phyloP scores from a whole-genome alignment of 805 yeast genomes.

The Suhomyces canberraensis region DNA sequence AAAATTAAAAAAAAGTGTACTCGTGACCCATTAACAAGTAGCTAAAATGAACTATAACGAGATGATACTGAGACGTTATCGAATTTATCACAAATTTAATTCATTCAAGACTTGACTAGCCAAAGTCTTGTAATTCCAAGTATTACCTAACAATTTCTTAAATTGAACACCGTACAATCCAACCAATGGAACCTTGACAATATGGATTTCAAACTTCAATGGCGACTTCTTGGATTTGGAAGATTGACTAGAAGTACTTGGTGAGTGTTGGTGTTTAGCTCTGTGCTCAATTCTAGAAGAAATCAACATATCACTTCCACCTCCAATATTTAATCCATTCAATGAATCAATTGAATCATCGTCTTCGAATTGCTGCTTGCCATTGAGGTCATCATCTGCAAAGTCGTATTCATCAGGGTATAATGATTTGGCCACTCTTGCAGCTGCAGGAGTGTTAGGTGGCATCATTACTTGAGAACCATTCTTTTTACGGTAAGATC shows the following conservation, averaged over 20 bases:
- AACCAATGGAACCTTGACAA: conserved; percentile 87
- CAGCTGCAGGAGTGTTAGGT: conserved; percentile 57
- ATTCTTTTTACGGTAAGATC: conserved; percentile 48
- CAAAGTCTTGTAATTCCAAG: conserved; percentile 90
- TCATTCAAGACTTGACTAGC: conserved; percentile 81
- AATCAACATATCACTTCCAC: conserved; percentile 58
- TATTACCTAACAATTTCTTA: conserved; percentile 88
- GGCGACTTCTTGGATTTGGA: conserved; percentile 41
- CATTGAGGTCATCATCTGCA: conserved; percentile 31
- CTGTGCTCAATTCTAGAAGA: conserved; percentile 58
- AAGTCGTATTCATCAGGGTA: conserved; percentile 27
- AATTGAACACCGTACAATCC: conserved; percentile 92
- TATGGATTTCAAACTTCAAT: conserved; percentile 82
- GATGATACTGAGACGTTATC: no score
- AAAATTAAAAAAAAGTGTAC: not conserved
- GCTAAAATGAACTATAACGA: no score
- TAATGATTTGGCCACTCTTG: conserved; percentile 30
- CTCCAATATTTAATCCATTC: conserved; percentile 46
- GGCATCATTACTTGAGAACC: conserved; percentile 40
- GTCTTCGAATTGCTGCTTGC: conserved; percentile 28
- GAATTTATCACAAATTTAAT: conserved; percentile 47
- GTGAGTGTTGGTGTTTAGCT: conserved; percentile 33
- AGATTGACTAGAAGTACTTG: conserved; percentile 18
- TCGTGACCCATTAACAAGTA: no score
- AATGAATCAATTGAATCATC: conserved; percentile 63